Conservation (phyloP, 352 stramenopile species). For the Phytophthora uliginosa region DNA sequence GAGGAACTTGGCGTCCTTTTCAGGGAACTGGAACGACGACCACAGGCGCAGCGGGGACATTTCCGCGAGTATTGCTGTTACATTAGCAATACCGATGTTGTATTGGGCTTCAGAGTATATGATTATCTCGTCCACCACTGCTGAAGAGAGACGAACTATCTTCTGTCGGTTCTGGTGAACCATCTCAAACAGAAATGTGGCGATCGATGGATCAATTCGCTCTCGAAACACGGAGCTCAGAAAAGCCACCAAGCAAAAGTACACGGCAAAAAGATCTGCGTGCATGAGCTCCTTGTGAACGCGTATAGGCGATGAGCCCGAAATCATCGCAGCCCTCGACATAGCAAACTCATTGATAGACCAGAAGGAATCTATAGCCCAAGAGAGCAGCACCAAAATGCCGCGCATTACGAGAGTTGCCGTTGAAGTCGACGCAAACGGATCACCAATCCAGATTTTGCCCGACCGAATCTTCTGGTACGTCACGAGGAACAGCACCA, state of each 20-base stretch:
- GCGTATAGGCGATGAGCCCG: conserved; percentile 4
- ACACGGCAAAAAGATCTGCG: conserved; percentile 36
- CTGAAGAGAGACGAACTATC: conserved; percentile 8
- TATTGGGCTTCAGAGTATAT: conserved; percentile 23
- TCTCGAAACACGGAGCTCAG: conserved; percentile 33
- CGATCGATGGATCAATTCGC: conserved; percentile 33
- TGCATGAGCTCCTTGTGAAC: conserved; percentile 43
- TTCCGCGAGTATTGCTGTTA: conserved; percentile 7
- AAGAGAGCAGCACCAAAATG: conserved; percentile 37
- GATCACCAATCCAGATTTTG: conserved; percentile 54
- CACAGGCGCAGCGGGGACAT: conserved; percentile 32
- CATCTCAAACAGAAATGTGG: conserved; percentile 30
- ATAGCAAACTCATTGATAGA: conserved; percentile 42
- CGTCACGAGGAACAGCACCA: conserved; percentile 35
- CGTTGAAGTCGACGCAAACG: conserved; percentile 44
- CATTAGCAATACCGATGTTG: conserved; percentile 18
- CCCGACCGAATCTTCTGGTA: conserved; percentile 39
- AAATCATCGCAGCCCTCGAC: conserved; percentile 19
- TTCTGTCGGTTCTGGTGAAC: conserved; percentile 25
- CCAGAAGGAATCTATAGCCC: conserved; percentile 43
- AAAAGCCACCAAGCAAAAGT: conserved; percentile 25
- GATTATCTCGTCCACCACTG: conserved; percentile 15
- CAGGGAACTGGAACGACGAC: conserved; percentile 27
- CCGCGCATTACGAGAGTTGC: conserved; percentile 27
- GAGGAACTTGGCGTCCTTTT: conserved; percentile 26